phyloP scores from a whole-genome alignment of 345 rosid genomes.

The Zanthoxylum bungeanum region DNA sequence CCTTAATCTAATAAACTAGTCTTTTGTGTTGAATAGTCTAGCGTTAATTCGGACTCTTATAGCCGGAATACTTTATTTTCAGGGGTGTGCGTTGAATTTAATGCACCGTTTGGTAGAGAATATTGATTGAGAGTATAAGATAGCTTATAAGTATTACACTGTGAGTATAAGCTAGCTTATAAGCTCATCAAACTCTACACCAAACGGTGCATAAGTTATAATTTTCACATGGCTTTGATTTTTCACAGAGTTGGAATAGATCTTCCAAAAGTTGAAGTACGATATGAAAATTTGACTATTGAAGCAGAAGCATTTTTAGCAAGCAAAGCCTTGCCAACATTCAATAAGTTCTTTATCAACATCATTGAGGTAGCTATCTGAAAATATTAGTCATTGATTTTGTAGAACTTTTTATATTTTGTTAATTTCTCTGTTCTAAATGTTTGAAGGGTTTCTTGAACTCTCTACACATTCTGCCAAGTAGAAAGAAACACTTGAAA shows the following conservation, averaged over 20 bases:
- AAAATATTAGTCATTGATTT: background rate
- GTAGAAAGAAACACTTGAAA: slow-evolving; percentile 42
- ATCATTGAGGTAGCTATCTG: slow-evolving; percentile 27
- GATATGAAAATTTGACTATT: slow-evolving; percentile 38
- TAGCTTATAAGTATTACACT: too few relatives aligned
- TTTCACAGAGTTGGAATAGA: slow-evolving; percentile 34
- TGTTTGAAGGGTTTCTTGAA: slow-evolving; percentile 27
- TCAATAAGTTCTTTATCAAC: slow-evolving; percentile 24
- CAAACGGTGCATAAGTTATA: background rate
- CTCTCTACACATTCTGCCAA: slow-evolving; percentile 35
- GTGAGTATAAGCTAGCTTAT: too few relatives aligned
- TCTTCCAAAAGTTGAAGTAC: slow-evolving; percentile 17
- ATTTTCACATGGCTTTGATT: background rate
- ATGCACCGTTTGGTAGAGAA: too few relatives aligned
- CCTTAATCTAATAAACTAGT: too few relatives aligned
- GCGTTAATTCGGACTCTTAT: too few relatives aligned
- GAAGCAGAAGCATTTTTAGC: slow-evolving; percentile 30
- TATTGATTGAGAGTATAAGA: too few relatives aligned
- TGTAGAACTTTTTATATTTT: too few relatives aligned
- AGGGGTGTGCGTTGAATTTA: too few relatives aligned
- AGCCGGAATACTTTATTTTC: too few relatives aligned
- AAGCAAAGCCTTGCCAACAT: slow-evolving; percentile 36
- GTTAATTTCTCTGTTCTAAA: background rate
- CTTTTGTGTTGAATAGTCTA: too few relatives aligned
- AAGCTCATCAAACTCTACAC: too few relatives aligned